These are phyloP conservation scores for Zymoseptoria pseudotritici DNA, from an alignment of 2,329 filamentous ascomycete genomes.

Conservation along the genomic window DNA sequence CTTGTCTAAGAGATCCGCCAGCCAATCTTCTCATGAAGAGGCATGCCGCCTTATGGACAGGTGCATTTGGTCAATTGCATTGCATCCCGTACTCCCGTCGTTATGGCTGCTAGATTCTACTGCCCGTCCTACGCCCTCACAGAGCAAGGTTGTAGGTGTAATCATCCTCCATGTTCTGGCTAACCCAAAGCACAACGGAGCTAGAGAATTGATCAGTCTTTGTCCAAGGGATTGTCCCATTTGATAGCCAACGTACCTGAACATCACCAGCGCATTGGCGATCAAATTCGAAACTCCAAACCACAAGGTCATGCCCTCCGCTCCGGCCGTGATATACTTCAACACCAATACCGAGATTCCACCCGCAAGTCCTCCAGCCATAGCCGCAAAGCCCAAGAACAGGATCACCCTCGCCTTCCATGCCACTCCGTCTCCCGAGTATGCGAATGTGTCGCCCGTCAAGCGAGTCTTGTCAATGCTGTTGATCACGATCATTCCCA, in stretches of 20 bases:
- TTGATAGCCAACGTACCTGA: slow-evolving; percentile 47
- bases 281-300: slow-evolving; percentile 61
- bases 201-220: slow-evolving; percentile 35
- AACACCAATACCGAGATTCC: slow-evolving; percentile 61
- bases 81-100: background rate
- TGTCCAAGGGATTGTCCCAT: background rate
- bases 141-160: slow-evolving; percentile 63
- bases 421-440: slow-evolving; percentile 56
- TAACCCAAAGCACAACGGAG: slow-evolving; percentile 59
- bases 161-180: slow-evolving; percentile 66
- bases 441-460: slow-evolving; percentile 57
- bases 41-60: too few relatives aligned
- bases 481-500: slow-evolving; percentile 67
- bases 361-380: slow-evolving; percentile 61
- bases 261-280: slow-evolving; percentile 58
- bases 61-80: background rate
- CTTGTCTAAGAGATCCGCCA: background rate
- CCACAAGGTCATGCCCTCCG: slow-evolving; percentile 55
- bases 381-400: slow-evolving; percentile 61
- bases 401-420: slow-evolving; percentile 63
- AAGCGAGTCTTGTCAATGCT: slow-evolving; percentile 62
- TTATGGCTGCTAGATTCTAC: background rate
- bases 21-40: background rate
- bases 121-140: slow-evolving; percentile 27
- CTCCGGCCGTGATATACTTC: slow-evolving; percentile 57